Evolutionary conservation across 2,329 filamentous ascomycete species (phyloP).

Genomic region (Claviceps sp.): DNA sequence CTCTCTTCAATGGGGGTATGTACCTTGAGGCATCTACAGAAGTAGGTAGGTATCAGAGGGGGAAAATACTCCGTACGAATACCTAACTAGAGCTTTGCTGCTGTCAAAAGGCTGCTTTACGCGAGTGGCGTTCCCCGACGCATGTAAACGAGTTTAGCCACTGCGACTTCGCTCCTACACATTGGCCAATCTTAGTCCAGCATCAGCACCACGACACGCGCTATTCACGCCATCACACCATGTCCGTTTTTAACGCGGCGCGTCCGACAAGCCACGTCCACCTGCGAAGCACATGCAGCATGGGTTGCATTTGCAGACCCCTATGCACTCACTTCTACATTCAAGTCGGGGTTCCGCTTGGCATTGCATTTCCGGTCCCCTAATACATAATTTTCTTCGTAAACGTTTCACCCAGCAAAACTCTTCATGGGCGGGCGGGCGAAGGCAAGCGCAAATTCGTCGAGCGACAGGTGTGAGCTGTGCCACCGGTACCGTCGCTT

Average conservation of each 20-base stretch:
- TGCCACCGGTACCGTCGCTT: too few relatives aligned
- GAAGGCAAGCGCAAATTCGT: too few relatives aligned
- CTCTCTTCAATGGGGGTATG: too few relatives aligned
- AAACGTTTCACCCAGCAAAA: too few relatives aligned
- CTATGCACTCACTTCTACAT: not conserved
- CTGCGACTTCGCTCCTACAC: not conserved
- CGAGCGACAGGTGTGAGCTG: too few relatives aligned
- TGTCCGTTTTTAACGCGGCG: slow-evolving; percentile 3
- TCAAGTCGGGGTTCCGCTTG: not conserved
- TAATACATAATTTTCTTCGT: too few relatives aligned
- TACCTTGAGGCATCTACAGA: too few relatives aligned
- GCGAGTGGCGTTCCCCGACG: slow-evolving; percentile 2
- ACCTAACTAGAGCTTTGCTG: too few relatives aligned
- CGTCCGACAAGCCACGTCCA: slow-evolving; percentile 1
- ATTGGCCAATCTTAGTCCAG: slow-evolving; percentile 1
- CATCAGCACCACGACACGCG: slow-evolving; percentile 1
- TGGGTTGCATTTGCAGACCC: not conserved
- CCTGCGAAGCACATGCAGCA: not conserved
- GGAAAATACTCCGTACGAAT: too few relatives aligned
- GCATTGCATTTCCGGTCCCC: not conserved
- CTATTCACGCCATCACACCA: not conserved
- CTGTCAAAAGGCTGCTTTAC: too few relatives aligned
- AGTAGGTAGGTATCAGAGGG: too few relatives aligned
- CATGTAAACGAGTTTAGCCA: not conserved
- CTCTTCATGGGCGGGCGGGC: too few relatives aligned